These are phyloP conservation scores for Drosera capensis DNA, from an alignment of 148 eudicot species.

Conservation along the genomic window DNA sequence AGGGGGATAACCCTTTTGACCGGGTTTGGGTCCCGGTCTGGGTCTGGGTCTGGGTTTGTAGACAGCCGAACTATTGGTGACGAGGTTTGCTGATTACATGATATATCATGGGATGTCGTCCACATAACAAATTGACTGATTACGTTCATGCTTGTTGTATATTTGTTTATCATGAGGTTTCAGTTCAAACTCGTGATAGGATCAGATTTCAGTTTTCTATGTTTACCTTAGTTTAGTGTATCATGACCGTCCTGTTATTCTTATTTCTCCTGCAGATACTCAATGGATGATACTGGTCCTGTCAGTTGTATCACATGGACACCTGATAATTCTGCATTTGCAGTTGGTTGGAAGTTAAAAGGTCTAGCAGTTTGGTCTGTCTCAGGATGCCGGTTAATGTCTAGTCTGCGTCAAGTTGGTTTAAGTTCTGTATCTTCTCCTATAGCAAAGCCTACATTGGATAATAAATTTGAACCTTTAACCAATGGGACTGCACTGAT, in stretches of 20 bases:
- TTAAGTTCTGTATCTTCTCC: conserved; percentile 75
- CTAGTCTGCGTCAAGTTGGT: conserved; percentile 91
- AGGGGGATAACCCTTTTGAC: too few relatives aligned
- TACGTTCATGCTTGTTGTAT: too few relatives aligned
- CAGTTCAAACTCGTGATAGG: too few relatives aligned
- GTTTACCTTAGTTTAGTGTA: background rate
- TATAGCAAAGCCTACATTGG: conserved; percentile 53
- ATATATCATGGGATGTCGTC: too few relatives aligned
- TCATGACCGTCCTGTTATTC: conserved; percentile 1
- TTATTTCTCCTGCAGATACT: conserved; percentile 41
- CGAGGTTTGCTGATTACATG: too few relatives aligned
- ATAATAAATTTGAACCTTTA: conserved; percentile 73
- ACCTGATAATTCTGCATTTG: conserved; percentile 91
- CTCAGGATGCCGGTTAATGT: conserved; percentile 98
- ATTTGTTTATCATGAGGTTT: too few relatives aligned
- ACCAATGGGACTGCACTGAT: conserved; percentile 74
- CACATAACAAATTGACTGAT: too few relatives aligned
- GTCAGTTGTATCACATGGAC: conserved; percentile 93
- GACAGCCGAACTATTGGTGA: too few relatives aligned
- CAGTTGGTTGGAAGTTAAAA: conserved; percentile 95
- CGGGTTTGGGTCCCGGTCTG: too few relatives aligned
- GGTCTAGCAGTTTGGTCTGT: conserved; percentile 97
- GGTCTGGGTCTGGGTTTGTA: too few relatives aligned
- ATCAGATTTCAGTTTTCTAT: background rate
- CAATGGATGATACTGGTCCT: conserved; percentile 84